These are phyloP conservation scores for Lipomyces starkeyi DNA, from an alignment of 805 yeast species.

Conservation along the genomic window DNA sequence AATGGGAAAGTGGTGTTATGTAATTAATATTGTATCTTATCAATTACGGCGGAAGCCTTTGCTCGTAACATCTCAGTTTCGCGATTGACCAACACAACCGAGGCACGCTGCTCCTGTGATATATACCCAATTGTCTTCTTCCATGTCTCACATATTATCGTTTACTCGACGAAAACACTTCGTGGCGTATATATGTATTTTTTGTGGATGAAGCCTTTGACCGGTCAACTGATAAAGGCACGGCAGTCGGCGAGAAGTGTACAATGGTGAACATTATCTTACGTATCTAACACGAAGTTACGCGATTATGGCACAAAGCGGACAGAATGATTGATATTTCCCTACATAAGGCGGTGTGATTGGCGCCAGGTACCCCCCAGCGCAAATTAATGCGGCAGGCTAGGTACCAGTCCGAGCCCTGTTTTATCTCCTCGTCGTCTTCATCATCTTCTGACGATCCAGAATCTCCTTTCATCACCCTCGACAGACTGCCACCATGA, in stretches of 20 bases:
- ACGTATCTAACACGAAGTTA: not conserved
- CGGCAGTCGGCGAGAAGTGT: too few species aligned
- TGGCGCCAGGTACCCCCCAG: slow-evolving; percentile 19
- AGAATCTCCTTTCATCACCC: not conserved
- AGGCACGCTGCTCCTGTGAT: too few species aligned
- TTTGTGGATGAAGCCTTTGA: not conserved
- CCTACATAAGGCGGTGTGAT: slow-evolving; percentile 24
- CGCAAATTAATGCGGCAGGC: slow-evolving; percentile 8
- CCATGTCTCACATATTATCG: too few species aligned
- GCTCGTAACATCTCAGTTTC: too few species aligned
- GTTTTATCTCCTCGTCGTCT: slow-evolving; percentile 19
- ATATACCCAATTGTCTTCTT: too few species aligned
- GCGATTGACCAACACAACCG: too few species aligned
- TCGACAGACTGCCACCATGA: slow-evolving; percentile 23
- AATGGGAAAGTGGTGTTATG: not conserved
- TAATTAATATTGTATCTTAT: not conserved
- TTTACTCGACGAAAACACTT: too few species aligned
- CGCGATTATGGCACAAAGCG: not conserved
- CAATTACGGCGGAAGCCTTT: too few species aligned
- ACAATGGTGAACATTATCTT: not conserved
- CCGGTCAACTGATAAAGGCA: not conserved
- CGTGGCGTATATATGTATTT: not conserved
- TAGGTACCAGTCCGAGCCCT: not conserved
- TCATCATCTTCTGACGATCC: slow-evolving; percentile 6
- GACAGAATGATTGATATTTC: not conserved